These are phyloP conservation scores for Rhodotorula sp. DNA, from an alignment of 1,284 basidiomycete species.

Conservation along the genomic window DNA sequence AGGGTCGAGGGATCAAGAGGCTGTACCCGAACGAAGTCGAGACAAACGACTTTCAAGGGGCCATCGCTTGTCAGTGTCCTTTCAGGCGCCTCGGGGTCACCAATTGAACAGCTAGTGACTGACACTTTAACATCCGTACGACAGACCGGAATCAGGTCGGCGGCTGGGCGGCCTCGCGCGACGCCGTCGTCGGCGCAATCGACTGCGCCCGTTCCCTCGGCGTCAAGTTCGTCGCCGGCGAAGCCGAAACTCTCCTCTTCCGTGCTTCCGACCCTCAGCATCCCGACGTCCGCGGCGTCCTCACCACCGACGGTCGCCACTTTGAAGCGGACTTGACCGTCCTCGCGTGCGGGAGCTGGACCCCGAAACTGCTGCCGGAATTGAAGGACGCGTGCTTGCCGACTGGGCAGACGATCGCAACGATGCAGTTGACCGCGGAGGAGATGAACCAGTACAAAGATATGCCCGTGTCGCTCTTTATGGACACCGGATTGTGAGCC, in stretches of 20 bases:
- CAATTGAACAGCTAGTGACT: too few species aligned
- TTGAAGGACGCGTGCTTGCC: slow-evolving; percentile 21
- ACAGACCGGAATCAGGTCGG: slow-evolving; percentile 28
- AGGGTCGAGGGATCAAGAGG: slow-evolving; percentile 10
- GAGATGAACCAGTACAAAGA: slow-evolving; percentile 21
- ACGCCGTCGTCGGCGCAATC: slow-evolving; percentile 25
- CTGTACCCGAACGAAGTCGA: slow-evolving; percentile 5
- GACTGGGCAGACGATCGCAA: slow-evolving; percentile 34
- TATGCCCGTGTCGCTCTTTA: slow-evolving; percentile 30
- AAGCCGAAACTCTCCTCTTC: slow-evolving; percentile 24
- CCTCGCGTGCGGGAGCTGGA: slow-evolving; percentile 30
- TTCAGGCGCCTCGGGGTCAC: too few species aligned
- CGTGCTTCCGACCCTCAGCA: not conserved
- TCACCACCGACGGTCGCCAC: slow-evolving; percentile 8
- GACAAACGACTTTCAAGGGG: slow-evolving; percentile 5
- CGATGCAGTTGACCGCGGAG: slow-evolving; percentile 22
- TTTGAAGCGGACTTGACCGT: slow-evolving; percentile 25
- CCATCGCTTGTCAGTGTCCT: slow-evolving; percentile 17
- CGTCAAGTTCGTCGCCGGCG: slow-evolving; percentile 22
- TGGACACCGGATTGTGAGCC: slow-evolving; percentile 34
- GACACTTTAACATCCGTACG: not conserved
- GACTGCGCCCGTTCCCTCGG: slow-evolving; percentile 13
- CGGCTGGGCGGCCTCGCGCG: slow-evolving; percentile 37
- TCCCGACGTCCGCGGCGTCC: slow-evolving; percentile 14
- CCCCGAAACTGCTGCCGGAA: slow-evolving; percentile 30